These are phyloP conservation scores for Malassezia nana DNA, from an alignment of 1,284 basidiomycete species.

Conservation along the genomic window DNA sequence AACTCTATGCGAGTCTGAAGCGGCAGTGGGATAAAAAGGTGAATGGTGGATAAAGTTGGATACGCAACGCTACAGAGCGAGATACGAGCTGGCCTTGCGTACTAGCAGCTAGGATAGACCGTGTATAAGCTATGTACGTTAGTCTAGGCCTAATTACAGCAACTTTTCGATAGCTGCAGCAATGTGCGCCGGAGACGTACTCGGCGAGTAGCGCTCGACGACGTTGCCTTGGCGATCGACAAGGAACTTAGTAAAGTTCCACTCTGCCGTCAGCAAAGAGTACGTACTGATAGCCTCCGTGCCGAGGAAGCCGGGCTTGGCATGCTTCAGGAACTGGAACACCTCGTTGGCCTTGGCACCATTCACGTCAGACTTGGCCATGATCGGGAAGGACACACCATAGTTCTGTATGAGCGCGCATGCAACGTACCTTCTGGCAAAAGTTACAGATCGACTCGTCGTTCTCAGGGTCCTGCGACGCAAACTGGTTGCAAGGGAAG, in stretches of 20 bases:
- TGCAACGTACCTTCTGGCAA: conserved; percentile 33
- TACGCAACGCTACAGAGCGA: too few species aligned
- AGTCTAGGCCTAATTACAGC: conserved; percentile 10
- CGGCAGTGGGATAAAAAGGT: conserved; percentile 15
- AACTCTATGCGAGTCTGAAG: background rate
- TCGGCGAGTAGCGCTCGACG: conserved; percentile 66
- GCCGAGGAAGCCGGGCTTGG: conserved; percentile 65
- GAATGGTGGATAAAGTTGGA: background rate
- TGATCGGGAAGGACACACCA: conserved; percentile 46
- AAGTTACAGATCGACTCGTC: conserved; percentile 39
- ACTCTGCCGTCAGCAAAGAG: conserved; percentile 45
- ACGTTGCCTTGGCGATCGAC: conserved; percentile 57
- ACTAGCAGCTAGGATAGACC: too few species aligned
- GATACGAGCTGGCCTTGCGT: too few species aligned
- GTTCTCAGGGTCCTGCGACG: conserved; percentile 39
- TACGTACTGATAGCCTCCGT: conserved; percentile 58
- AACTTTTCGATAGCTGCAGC: conserved; percentile 59
- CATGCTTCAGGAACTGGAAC: conserved; percentile 71
- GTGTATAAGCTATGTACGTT: background rate
- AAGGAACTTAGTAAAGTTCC: conserved; percentile 52
- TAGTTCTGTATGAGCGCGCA: conserved; percentile 30
- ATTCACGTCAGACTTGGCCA: conserved; percentile 63
- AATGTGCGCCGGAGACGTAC: conserved; percentile 62
- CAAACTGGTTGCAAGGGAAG: conserved; percentile 83
- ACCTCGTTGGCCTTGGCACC: conserved; percentile 67